Evolutionary conservation across 441 rosid genomes (phyloP).

Genomic region (Biscutella laevigata): DNA sequence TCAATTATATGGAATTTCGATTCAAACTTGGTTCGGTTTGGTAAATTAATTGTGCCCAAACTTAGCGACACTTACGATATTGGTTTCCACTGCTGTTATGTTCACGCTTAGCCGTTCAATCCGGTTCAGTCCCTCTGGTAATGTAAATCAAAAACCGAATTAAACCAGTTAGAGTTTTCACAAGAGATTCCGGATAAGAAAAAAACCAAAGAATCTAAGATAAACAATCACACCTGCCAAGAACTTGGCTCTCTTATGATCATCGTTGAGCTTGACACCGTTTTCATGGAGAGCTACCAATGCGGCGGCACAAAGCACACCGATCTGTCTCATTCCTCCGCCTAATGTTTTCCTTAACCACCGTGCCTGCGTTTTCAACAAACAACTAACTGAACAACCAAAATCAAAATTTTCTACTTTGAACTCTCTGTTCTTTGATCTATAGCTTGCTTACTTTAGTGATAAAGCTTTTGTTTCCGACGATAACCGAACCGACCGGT

Average conservation of each 20-base stretch:
- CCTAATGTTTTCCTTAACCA: slow-evolving; percentile 82
- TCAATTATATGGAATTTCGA: too few relatives aligned
- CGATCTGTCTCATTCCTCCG: slow-evolving; percentile 92
- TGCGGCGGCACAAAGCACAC: slow-evolving; percentile 76
- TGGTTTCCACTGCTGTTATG: slow-evolving; percentile 67
- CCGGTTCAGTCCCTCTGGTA: slow-evolving; percentile 62
- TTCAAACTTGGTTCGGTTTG: too few relatives aligned
- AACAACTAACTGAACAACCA: not conserved
- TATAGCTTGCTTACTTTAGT: slow-evolving; percentile 42
- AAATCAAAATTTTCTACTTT: too few relatives aligned
- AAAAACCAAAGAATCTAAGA: not conserved
- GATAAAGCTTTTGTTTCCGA: slow-evolving; percentile 70
- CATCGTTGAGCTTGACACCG: slow-evolving; percentile 52
- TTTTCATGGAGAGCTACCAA: slow-evolving; percentile 70
- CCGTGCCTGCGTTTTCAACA: slow-evolving; percentile 47
- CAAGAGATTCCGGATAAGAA: not conserved
- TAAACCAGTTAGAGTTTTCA: not conserved
- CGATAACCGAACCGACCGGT: slow-evolving; percentile 84
- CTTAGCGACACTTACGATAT: slow-evolving; percentile 90
- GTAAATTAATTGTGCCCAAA: too few relatives aligned
- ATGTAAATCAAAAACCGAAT: not conserved
- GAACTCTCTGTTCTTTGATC: too few relatives aligned
- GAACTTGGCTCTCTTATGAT: slow-evolving; percentile 69
- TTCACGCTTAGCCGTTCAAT: slow-evolving; percentile 63
- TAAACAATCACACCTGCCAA: slow-evolving; percentile 56